Conservation (phyloP, 768 basidiomycete genomes). For the Exsudoporus frostii region DNA sequence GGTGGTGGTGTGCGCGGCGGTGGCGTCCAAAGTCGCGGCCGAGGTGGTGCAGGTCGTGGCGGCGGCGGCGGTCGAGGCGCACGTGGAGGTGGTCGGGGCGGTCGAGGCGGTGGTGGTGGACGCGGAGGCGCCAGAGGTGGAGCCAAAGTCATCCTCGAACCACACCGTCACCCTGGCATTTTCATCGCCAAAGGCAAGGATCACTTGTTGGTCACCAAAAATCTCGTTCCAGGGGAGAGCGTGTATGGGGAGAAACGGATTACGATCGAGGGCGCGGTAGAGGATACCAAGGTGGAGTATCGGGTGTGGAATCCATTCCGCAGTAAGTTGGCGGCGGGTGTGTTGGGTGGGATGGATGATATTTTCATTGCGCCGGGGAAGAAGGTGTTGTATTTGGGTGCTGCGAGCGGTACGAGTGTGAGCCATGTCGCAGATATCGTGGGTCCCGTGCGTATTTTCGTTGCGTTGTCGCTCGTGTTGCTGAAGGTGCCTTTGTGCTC, state of each 20-base stretch:
- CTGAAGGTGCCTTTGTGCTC: not conserved
- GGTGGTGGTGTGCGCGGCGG: constrained; percentile 17
- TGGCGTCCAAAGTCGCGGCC: constrained; percentile 29
- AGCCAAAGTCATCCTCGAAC: constrained; percentile 87
- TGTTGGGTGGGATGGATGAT: constrained; percentile 90
- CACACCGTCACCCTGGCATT: constrained; percentile 90
- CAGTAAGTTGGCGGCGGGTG: constrained; percentile 93
- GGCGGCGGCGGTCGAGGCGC: constrained; percentile 49
- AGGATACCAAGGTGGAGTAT: constrained; percentile 90
- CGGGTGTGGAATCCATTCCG: constrained; percentile 99
- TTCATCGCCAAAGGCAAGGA: constrained; percentile 99
- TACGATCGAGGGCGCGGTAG: constrained; percentile 70
- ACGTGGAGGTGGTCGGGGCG: constrained; percentile 45
- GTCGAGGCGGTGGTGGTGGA: constrained; percentile 60
- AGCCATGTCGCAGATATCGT: constrained; percentile 99
- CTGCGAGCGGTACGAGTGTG: constrained; percentile 96
- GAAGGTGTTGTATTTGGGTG: constrained; percentile 97
- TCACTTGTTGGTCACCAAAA: constrained; percentile 94
- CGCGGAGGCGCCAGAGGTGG: constrained; percentile 77
- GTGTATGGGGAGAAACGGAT: constrained; percentile 99
- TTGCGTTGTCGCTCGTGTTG: constrained; percentile 1
- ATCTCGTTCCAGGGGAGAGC: constrained; percentile 94
- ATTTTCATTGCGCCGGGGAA: constrained; percentile 91
- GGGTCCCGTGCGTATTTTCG: constrained; percentile 67
- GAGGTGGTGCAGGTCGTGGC: constrained; percentile 38